phyloP scores from a whole-genome alignment of 208 protist genomes.

The Leishmania tropica region DNA sequence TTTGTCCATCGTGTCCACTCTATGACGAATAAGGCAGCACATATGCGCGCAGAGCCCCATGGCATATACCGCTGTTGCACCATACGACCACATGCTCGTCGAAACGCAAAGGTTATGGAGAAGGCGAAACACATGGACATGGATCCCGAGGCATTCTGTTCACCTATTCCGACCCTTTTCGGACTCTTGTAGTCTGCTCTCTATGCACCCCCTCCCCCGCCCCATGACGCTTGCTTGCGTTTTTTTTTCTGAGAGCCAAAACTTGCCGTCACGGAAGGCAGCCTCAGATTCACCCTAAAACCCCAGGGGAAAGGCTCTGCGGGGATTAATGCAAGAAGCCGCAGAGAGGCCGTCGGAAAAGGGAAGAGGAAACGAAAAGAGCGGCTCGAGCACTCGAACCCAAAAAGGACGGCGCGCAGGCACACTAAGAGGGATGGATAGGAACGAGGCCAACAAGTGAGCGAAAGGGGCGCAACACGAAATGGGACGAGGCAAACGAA shows the following conservation, averaged over 20 bases:
- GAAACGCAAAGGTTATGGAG: neutral
- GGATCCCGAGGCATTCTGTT: neutral
- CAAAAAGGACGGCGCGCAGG: neutral
- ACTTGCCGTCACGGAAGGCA: neutral
- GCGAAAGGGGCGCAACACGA: neutral
- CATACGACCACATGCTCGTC: neutral
- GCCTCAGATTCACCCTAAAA: neutral
- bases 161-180: neutral
- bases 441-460: neutral
- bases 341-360: neutral
- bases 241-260: neutral
- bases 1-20: too few relatives aligned
- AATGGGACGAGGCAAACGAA: conserved; percentile 4
- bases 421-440: neutral
- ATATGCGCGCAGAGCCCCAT: neutral
- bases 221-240: neutral
- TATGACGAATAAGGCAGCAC: neutral
- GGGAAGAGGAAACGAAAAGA: neutral
- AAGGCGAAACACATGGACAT: neutral
- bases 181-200: neutral
- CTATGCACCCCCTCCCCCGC: neutral
- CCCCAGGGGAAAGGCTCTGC: too few relatives aligned
- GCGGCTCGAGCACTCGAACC: neutral
- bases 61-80: neutral
- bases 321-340: too few relatives aligned